Evolutionary conservation across 2,329 filamentous ascomycete species (phyloP), one percentile per base, ranked within the genome.

Genomic region (Cladophialophora carrionii): DNA sequence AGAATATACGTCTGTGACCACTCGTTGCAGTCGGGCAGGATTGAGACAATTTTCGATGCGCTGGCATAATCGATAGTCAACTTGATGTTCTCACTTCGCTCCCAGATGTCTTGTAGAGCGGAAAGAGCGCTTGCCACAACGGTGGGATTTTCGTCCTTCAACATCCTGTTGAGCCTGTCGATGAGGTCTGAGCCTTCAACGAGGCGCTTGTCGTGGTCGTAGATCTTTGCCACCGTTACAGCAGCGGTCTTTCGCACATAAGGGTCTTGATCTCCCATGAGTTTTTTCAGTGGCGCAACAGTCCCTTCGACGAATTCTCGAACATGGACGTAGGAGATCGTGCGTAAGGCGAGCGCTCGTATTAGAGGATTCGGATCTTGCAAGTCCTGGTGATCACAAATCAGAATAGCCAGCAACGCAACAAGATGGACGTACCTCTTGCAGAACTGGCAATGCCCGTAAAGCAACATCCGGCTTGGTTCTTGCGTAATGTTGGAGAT

Each of bases 171-270:
- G 53, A 99, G 83, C 68, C 89, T 86, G 74, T 97, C 93, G 72
- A 99, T 98, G 57, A 99, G 82, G 76, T 96, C 92, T 20, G 93
- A 96, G 54, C 82, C 84, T 79, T 99, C 95, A 4, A 99, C 92
- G 79, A 96, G 87, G 72, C 90, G 85, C 76, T 88, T 88, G 78
- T 99, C 94, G 75, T 99, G 95, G 74, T 99, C 95, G 79, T 99
- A 99, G 49, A 99, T 85, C 79, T 99, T 99, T 34, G 95, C 94
- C 51, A 99, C 95, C 73, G 91, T 96, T 76, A 96, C 96, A 2
- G 94, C 93, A 2, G 95, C 94, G 2, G 95, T 98, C 78, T 99
- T 99, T 71, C 95, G 91, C 29, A 99, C 95, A 75, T 99, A 99
- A 2, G 95, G 94, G 75, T 99, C 95, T 51, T 87, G 76, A 75